Base-by-base conservation (phyloP, 441 rosid species). In the Hura crepitans region DNA sequence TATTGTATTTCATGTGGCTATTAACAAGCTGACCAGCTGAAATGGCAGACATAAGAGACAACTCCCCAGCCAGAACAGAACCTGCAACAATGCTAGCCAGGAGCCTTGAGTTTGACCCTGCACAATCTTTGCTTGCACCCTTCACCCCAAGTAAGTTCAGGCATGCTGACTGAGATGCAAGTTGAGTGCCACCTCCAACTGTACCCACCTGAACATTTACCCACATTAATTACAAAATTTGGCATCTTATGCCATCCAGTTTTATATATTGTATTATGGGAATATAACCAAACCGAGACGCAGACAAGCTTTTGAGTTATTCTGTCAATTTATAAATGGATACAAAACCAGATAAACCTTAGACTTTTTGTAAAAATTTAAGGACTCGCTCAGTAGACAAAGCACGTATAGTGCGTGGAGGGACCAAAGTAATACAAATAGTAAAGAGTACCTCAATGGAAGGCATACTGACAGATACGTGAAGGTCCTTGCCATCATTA, bases 1-100 rank as follows among this genome's bases (percentile, higher is more conserved):
- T 82, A 77, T 91, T 89, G 83, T 86, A 91, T 67, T 86, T 91
- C 97, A 91, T 79, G 91, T 91, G 97, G 81, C 97, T 91, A 65
- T 56, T 75, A 65, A 91, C 91, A 0, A 91, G 89, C 62, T 91
- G 93, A 57, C 96, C 93, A 39, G 90, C 89, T 68, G 97, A 89
- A 1, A 91, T 83, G 31, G 97, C 97, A 25, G 96, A 84, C 93
- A 89, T 85, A 77, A 91, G 81, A 45, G 97, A 91, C 71, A 89
- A 83, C 78, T 91, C 96, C 33, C 89, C 97, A 0, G 96, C 91
- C 37, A 91, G 77, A 42, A 91, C 96, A 5, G 96, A 79, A 54
- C 92, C 97, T 0, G 96, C 96, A 5, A 92, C 89, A 10, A 89
- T 76, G 5, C 82, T 74, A 13, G 97, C 94, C 82, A 92, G 74